A percentile compares a stretch with the other conserved stretches of the same genome.
Conservation (phyloP, 2,329 filamentous ascomycete species). For the Fusarium lateritium region DNA sequence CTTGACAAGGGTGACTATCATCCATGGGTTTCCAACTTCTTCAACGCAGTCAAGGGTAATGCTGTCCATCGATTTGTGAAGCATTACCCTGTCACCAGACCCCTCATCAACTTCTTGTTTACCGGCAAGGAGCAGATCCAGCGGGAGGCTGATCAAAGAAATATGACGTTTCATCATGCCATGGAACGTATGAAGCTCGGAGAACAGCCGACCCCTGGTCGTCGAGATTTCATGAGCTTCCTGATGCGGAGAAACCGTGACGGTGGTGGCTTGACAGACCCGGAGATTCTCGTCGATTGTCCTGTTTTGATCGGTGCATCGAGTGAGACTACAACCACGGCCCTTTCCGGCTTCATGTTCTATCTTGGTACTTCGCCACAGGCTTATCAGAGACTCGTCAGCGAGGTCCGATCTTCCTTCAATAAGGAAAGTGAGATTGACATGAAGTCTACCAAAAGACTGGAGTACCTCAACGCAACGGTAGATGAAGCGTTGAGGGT, state of each 20-base stretch:
- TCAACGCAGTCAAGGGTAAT: background rate
- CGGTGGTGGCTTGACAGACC: background rate
- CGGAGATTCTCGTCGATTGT: background rate
- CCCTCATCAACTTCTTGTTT: background rate
- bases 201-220: too few species aligned
- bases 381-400: background rate
- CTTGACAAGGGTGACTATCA: conserved; percentile 3
- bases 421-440: background rate
- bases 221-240: conserved; percentile 9
- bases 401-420: background rate
- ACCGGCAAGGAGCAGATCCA: background rate
- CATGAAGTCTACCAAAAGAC: conserved; percentile 2
- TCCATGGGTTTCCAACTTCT: conserved; percentile 3
- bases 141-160: conserved; percentile 1
- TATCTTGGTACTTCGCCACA: background rate
- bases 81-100: background rate
- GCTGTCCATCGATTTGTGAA: background rate
- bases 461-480: background rate
- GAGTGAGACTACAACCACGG: conserved; percentile 3
- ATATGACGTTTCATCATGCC: conserved; percentile 7
- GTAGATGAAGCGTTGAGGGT: conserved; percentile 4
- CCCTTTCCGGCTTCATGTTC: background rate
- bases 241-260: background rate
- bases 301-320: background rate
- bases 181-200: conserved; percentile 7